Percentiles rank a stretch among this genome's conserved stretches.
Evolutionary conservation across 2,329 filamentous ascomycete genomes (phyloP).

Genomic region (Cladosporium sp.): DNA sequence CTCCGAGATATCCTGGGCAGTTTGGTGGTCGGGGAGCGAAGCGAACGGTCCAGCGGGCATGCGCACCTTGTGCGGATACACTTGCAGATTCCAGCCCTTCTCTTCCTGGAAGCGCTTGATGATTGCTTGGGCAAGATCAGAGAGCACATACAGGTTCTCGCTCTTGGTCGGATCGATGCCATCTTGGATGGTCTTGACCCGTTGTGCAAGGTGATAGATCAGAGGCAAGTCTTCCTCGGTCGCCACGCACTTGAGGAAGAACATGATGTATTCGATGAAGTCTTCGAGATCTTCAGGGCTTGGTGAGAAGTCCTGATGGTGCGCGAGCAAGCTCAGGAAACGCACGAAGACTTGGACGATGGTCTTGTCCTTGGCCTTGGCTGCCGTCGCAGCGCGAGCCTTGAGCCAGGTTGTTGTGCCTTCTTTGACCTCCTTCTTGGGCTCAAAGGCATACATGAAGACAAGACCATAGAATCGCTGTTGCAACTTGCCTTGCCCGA

Average conservation of each 20-base stretch:
- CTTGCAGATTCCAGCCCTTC: conserved; percentile 82
- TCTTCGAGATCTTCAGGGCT: conserved; percentile 71
- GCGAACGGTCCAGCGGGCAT: conserved; percentile 79
- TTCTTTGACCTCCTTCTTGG: conserved; percentile 69
- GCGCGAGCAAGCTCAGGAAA: conserved; percentile 82
- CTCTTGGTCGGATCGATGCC: conserved; percentile 68
- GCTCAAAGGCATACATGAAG: conserved; percentile 91
- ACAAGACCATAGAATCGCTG: conserved; percentile 84
- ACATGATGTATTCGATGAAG: conserved; percentile 85
- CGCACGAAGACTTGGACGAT: conserved; percentile 82
- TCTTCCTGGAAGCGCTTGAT: conserved; percentile 85
- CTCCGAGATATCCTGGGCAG: conserved; percentile 81
- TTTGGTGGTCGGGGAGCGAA: conserved; percentile 71
- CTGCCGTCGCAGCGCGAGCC: conserved; percentile 71
- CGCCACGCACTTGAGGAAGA: conserved; percentile 80
- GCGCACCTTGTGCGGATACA: conserved; percentile 77
- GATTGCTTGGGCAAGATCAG: conserved; percentile 80
- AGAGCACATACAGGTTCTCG: conserved; percentile 79
- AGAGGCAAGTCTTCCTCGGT: conserved; percentile 84
- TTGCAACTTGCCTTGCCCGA: conserved; percentile 70
- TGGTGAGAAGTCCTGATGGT: conserved; percentile 84
- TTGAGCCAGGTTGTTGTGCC: conserved; percentile 86
- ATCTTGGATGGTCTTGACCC: conserved; percentile 87
- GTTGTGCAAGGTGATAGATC: conserved; percentile 89
- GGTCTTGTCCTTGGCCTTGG: conserved; percentile 55